A percentile compares a stretch with the other conserved stretches of the same genome.
phyloP scores from a whole-genome alignment of 768 basidiomycete species.

The Russula ochroleuca region DNA sequence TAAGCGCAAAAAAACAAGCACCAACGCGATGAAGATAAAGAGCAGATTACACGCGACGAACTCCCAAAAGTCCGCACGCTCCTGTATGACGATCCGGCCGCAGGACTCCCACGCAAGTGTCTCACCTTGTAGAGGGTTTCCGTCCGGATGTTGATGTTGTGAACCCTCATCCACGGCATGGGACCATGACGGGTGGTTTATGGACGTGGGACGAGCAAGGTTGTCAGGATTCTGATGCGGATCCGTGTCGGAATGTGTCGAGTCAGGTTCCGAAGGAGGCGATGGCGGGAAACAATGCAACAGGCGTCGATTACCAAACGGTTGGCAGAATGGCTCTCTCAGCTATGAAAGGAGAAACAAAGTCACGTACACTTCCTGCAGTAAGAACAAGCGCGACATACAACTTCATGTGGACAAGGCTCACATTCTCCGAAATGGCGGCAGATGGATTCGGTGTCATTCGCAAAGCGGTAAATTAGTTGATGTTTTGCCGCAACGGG shows the following conservation, averaged over 20 bases:
- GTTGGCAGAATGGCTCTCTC: slow-evolving; percentile 86
- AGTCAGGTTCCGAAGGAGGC: slow-evolving; percentile 15
- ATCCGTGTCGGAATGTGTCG: slow-evolving; percentile 7
- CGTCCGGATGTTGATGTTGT: slow-evolving; percentile 19
- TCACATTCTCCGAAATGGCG: slow-evolving; percentile 36
- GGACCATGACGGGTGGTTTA: not conserved
- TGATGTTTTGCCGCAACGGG: slow-evolving; percentile 12
- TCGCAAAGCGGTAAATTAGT: slow-evolving; percentile 7
- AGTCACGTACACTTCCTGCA: slow-evolving; percentile 2
- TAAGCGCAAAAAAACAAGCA: slow-evolving; percentile 63
- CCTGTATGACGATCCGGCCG: slow-evolving; percentile 74
- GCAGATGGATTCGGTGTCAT: slow-evolving; percentile 28
- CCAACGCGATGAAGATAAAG: slow-evolving; percentile 62
- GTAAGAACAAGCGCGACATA: slow-evolving; percentile 28
- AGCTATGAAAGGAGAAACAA: slow-evolving; percentile 43
- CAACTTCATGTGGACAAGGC: slow-evolving; percentile 42
- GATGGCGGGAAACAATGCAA: slow-evolving; percentile 65
- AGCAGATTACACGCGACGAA: slow-evolving; percentile 81
- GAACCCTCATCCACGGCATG: slow-evolving; percentile 21
- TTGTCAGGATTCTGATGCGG: slow-evolving; percentile 30
- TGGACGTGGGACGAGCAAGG: slow-evolving; percentile 18
- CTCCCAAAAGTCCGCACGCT: slow-evolving; percentile 86
- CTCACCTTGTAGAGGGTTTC: slow-evolving; percentile 41
- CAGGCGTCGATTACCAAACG: slow-evolving; percentile 90
- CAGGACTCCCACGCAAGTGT: slow-evolving; percentile 90